Base-by-base conservation (phyloP, 306 rosid species). In the Cicer cuneatum region DNA sequence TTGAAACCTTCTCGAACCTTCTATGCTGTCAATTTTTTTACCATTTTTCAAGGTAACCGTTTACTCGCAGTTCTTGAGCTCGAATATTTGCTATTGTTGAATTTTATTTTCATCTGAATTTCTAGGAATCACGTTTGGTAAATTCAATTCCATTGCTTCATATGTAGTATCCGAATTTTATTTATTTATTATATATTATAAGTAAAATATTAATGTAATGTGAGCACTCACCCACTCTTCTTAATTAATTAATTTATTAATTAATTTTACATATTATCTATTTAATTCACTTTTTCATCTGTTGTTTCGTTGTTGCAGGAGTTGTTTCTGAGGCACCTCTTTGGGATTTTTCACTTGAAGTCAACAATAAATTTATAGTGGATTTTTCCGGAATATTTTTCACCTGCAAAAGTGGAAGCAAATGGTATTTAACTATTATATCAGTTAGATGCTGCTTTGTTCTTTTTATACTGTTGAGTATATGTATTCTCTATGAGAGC, bases 301-400 rank as follows among this genome's bases (percentile, higher is more conserved):
- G 57, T 5, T 72, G 42, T 46, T 71, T 64, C 6, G 38, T 15
- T 72, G 37, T 56, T 71, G 73, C 85, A 77, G 85, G 82, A 70
- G 33, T 51, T 76, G 39, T 58, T 59, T 76, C 16, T 49, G n/a
- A 43, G 47, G 37, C 48, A 69, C 60, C 56, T 5, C 16, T 74
- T 52, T 54, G 73, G 53, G 62, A 46, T 1, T 64, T 29, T 12
- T 74, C 60, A 60, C 72, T 40, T 64, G 67, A 15, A 75, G 54
- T 68, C 51, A 33, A 73, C 63, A 18, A 19, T 59, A 39, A 69
- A 19, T 39, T 37, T 66, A 38, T 53, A 33, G 66, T 46, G 67
- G 73, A 49, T 74, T 66, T 62, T 65, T 41, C 15, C 9, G 47
- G 51, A 42, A 16, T 42, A 60, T 24, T 43, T 71, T 72, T 61